Evolutionary conservation across 257 asterid genomes (phyloP).

Genomic region (Mentha longifolia): DNA sequence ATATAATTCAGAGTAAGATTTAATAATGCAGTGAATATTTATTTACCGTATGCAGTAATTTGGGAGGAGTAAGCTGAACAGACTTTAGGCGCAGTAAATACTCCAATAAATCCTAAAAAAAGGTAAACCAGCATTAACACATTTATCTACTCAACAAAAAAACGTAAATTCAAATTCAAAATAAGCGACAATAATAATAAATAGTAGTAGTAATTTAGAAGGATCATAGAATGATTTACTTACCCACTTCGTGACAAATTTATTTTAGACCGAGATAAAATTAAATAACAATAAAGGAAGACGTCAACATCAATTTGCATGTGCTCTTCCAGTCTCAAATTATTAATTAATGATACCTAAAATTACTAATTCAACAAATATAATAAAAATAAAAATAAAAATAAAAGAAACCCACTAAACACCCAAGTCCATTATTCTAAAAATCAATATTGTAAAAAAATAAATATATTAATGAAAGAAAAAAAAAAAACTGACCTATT

Average conservation of each 20-base stretch:
- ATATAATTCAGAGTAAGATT: constrained; percentile 7
- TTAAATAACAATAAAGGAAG: neutral
- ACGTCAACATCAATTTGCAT: constrained; percentile 20
- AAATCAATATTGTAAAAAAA: neutral
- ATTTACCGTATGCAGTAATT: constrained; percentile 67
- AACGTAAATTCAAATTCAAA: neutral
- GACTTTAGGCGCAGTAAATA: constrained; percentile 78
- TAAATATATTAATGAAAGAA: neutral
- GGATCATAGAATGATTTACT: too few species aligned
- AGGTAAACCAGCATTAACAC: neutral
- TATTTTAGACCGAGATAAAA: neutral
- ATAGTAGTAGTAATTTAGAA: too few species aligned
- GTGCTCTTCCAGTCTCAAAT: constrained; percentile 3
- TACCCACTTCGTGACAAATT: neutral
- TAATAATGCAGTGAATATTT: neutral
- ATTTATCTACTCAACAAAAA: neutral
- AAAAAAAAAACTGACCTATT: constrained; percentile 54
- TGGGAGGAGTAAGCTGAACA: constrained; percentile 79
- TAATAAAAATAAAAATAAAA: neutral
- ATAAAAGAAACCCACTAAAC: neutral
- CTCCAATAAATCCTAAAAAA: constrained; percentile 81
- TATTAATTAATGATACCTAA: neutral
- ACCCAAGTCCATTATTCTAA: neutral
- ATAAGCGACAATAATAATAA: neutral
- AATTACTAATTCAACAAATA: neutral